phyloP scores from a whole-genome alignment of 495 filamentous ascomycete species.

The Hypoxylon lenormandii region DNA sequence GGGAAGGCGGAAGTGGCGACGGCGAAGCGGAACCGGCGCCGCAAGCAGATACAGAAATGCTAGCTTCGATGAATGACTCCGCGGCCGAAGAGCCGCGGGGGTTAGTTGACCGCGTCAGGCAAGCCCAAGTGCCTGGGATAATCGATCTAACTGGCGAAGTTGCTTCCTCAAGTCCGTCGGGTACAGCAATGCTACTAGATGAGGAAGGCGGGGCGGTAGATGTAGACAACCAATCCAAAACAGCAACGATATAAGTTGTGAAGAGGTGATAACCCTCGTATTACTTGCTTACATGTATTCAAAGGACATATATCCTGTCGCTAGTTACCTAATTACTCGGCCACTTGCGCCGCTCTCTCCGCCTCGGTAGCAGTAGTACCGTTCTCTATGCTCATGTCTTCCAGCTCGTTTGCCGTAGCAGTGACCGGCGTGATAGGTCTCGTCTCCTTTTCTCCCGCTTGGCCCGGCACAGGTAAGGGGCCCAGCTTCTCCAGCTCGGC shows the following conservation, averaged over 20 bases:
- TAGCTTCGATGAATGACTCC: slow-evolving; percentile 17
- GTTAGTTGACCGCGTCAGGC: not conserved
- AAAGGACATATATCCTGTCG: slow-evolving; percentile 15
- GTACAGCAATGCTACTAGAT: slow-evolving; percentile 6
- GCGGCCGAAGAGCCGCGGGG: slow-evolving; percentile 8
- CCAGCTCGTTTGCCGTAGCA: slow-evolving; percentile 43
- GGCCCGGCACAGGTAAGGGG: slow-evolving; percentile 29
- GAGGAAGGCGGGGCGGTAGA: slow-evolving; percentile 6
- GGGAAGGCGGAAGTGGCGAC: not conserved
- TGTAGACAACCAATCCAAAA: slow-evolving; percentile 17
- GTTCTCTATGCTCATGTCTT: slow-evolving; percentile 29
- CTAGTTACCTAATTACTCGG: slow-evolving; percentile 21
- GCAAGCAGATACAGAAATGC: slow-evolving; percentile 23
- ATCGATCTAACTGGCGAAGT: slow-evolving; percentile 35
- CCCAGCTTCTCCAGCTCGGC: slow-evolving; percentile 55
- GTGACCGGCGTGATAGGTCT: slow-evolving; percentile 42
- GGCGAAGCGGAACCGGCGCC: slow-evolving; percentile 10
- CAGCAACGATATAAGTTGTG: slow-evolving; percentile 23
- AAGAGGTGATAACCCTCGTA: not conserved
- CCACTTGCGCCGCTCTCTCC: slow-evolving; percentile 14
- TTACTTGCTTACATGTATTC: slow-evolving; percentile 7
- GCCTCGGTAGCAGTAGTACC: slow-evolving; percentile 6
- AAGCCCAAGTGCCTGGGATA: slow-evolving; percentile 9
- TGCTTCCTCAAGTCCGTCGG: slow-evolving; percentile 13
- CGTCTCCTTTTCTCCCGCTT: slow-evolving; percentile 40